A percentile compares a stretch with the other conserved stretches of the same genome.
phyloP scores from a whole-genome alignment of 257 asterid genomes.

The Coffea eugenioides region DNA sequence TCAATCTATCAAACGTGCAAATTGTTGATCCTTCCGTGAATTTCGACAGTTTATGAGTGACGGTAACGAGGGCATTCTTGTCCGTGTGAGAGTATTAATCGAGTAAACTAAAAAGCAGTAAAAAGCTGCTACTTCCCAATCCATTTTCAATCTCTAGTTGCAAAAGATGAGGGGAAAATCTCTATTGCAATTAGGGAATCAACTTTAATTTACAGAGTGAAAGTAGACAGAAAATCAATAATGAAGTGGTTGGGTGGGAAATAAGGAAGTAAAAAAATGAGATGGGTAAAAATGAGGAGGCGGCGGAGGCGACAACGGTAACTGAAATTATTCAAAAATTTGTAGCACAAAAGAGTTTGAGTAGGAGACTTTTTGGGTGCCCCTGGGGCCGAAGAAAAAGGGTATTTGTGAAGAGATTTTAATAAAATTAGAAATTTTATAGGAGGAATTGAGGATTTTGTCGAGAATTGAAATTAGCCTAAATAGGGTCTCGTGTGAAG shows the following conservation, averaged over 20 bases:
- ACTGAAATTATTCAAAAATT: conserved; percentile 54
- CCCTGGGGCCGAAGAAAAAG: conserved; percentile 38
- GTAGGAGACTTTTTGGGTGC: conserved; percentile 28
- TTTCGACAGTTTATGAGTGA: no score
- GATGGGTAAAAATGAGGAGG: conserved; percentile 43
- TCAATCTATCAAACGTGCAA: no score
- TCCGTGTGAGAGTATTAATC: no score
- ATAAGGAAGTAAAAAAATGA: conserved; percentile 81
- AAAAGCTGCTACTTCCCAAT: no score
- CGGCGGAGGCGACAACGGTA: conserved; percentile 59
- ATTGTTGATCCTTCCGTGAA: no score
- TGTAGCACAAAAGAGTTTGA: conserved; percentile 23
- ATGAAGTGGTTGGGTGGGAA: conserved; percentile 83
- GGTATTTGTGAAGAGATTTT: conserved; percentile 54
- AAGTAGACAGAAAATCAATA: conserved; percentile 84
- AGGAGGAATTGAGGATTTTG: conserved; percentile 30
- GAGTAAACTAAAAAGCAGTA: no score
- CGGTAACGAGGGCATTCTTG: no score
- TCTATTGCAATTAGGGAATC: no score
- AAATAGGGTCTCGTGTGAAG: conserved; percentile 62
- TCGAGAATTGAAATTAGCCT: conserved; percentile 46
- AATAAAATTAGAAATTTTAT: conserved; percentile 59
- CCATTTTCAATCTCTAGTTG: no score
- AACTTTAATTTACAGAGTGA: conserved; percentile 39
- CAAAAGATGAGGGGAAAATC: no score